phyloP scores from a whole-genome alignment of 139 green algal genomes.

The Microglena sp. region DNA sequence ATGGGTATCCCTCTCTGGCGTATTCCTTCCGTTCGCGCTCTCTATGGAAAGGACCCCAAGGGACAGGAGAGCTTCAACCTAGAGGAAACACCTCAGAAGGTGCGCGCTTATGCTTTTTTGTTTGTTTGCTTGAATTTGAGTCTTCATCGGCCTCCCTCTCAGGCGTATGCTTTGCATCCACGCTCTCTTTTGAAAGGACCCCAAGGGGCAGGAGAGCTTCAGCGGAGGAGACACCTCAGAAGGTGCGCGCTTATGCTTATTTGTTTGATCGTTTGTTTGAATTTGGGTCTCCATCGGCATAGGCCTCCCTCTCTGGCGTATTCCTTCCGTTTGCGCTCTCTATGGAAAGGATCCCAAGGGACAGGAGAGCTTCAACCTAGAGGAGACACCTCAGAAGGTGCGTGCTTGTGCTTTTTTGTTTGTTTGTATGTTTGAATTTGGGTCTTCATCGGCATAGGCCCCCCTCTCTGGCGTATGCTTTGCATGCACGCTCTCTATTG shows the following conservation, averaged over 20 bases:
- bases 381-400: slow-evolving; percentile 31
- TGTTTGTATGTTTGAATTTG: no score
- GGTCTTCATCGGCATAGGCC: slow-evolving; percentile 92
- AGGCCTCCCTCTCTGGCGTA: slow-evolving; percentile 84
- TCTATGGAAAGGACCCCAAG: slow-evolving; percentile 20
- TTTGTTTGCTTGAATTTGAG: no score
- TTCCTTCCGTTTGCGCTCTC: slow-evolving; percentile 71
- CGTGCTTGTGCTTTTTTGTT: not conserved
- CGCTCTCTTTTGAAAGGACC: slow-evolving; percentile 23
- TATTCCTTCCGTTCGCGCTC: slow-evolving; percentile 81
- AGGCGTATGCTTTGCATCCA: no score
- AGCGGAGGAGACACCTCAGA: slow-evolving; percentile 49
- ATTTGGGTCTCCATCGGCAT: no score
- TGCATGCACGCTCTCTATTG: slow-evolving; percentile 55
- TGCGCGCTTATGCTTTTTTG: not conserved
- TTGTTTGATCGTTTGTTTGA: no score
- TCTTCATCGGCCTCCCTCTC: no score
- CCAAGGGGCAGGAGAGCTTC: slow-evolving; percentile 39
- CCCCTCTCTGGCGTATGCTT: slow-evolving; percentile 82
- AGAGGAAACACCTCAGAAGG: slow-evolving; percentile 36
- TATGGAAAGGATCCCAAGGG: slow-evolving; percentile 22
- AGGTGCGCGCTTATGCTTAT: not conserved
- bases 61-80: slow-evolving; percentile 61
- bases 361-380: slow-evolving; percentile 63
- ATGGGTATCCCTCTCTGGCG: slow-evolving; percentile 88